Conservation (phyloP, 2,329 filamentous ascomycete species). For the Neonectria faginata region DNA sequence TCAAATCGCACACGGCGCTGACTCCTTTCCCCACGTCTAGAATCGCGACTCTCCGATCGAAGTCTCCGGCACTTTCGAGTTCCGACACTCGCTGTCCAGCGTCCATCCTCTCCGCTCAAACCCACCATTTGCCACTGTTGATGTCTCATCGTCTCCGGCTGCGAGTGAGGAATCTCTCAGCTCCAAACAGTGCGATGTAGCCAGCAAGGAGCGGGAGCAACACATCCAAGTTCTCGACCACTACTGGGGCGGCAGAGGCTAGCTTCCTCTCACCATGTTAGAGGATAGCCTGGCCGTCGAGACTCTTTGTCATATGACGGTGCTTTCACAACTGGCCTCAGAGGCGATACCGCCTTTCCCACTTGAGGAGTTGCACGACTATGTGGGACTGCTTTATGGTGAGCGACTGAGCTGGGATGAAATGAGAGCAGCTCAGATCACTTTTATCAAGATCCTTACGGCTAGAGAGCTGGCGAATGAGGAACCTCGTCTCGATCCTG, state of each 20-base stretch:
- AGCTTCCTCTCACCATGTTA: background rate
- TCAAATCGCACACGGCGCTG: background rate
- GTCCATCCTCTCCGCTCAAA: background rate
- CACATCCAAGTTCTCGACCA: background rate
- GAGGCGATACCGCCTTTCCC: background rate
- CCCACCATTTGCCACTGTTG: background rate
- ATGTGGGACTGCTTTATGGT: background rate
- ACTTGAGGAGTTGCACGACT: background rate
- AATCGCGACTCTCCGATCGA: background rate
- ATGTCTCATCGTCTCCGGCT: background rate
- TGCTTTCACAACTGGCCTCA: background rate
- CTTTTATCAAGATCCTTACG: background rate
- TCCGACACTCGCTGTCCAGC: background rate
- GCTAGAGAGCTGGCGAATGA: background rate
- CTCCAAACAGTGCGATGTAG: background rate
- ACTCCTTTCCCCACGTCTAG: background rate
- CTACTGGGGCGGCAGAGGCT: conserved; percentile 1
- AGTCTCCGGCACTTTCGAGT: background rate
- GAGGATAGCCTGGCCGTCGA: background rate
- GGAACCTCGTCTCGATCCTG: background rate
- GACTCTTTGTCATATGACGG: background rate
- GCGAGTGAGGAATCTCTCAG: background rate
- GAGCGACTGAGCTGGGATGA: background rate
- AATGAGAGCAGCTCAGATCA: background rate
- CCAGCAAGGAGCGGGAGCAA: background rate